phyloP scores from a whole-genome alignment of 805 yeast species.

The Candida anglica region DNA sequence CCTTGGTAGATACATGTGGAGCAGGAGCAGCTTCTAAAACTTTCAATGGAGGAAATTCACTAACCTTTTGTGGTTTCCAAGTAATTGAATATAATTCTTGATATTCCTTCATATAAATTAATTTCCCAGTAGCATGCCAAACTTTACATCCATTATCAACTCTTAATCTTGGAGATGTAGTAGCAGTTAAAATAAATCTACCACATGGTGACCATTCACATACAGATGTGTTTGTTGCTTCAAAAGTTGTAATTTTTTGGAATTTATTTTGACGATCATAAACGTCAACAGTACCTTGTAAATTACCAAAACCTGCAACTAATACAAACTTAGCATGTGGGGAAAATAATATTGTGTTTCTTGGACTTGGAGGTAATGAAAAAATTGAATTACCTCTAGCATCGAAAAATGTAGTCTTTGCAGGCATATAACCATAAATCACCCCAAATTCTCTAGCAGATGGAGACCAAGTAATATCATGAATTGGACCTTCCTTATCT shows the following conservation, averaged over 20 bases:
- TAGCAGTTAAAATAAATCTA: slow-evolving; percentile 86
- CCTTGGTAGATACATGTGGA: slow-evolving; percentile 70
- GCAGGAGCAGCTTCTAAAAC: slow-evolving; percentile 52
- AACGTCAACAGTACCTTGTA: slow-evolving; percentile 94
- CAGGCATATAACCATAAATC: slow-evolving; percentile 96
- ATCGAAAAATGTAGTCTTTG: slow-evolving; percentile 91
- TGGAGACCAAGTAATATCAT: slow-evolving; percentile 97
- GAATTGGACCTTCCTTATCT: slow-evolving; percentile 94
- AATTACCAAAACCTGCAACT: slow-evolving; percentile 96
- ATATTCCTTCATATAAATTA: slow-evolving; percentile 74
- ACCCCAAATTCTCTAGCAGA: slow-evolving; percentile 96
- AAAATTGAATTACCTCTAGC: slow-evolving; percentile 85
- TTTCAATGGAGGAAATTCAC: slow-evolving; percentile 53
- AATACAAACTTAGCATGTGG: slow-evolving; percentile 90
- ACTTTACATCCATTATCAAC: slow-evolving; percentile 93
- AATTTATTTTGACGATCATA: slow-evolving; percentile 89
- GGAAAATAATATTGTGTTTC: slow-evolving; percentile 86
- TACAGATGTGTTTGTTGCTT: slow-evolving; percentile 92
- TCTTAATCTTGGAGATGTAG: slow-evolving; percentile 93
- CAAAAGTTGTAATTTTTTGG: slow-evolving; percentile 71
- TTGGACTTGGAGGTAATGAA: slow-evolving; percentile 79
- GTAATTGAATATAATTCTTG: slow-evolving; percentile 74
- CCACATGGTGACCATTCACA: slow-evolving; percentile 99
- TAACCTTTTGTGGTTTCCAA: slow-evolving; percentile 72
- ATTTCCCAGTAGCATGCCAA: slow-evolving; percentile 88